These are phyloP conservation scores for Aquilaria malaccensis DNA, from an alignment of 345 rosid genomes.

Conservation along the genomic window DNA sequence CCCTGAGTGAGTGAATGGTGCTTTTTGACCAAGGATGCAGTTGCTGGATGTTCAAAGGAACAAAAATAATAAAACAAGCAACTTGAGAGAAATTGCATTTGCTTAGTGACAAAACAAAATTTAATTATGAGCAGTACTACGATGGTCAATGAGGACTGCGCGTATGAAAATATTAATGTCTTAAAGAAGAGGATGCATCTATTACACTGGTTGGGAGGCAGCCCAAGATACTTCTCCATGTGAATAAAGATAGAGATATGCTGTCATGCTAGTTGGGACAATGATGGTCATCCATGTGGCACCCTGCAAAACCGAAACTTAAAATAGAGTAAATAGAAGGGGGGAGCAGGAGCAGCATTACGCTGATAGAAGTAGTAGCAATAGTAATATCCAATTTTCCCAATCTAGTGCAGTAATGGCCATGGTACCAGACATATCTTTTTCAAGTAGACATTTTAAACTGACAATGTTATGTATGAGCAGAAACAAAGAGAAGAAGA, in stretches of 20 bases:
- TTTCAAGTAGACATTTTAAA: too few relatives aligned
- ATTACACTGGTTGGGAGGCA: constrained; percentile 99
- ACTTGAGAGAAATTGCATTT: too few relatives aligned
- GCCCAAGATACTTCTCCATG: constrained; percentile 93
- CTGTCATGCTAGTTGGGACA: constrained; percentile 91
- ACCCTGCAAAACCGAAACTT: constrained; percentile 44
- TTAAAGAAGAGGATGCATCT: constrained; percentile 65
- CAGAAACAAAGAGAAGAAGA: too few relatives aligned
- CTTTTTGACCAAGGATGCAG: too few relatives aligned
- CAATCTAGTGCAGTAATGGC: too few relatives aligned
- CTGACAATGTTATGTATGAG: too few relatives aligned
- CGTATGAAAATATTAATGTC: neutral
- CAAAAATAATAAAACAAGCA: too few relatives aligned
- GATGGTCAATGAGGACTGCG: neutral
- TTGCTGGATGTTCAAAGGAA: too few relatives aligned
- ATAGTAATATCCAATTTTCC: neutral
- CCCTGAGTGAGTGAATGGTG: too few relatives aligned
- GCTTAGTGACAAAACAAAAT: too few relatives aligned
- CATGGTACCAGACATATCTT: too few relatives aligned
- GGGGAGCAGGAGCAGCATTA: neutral
- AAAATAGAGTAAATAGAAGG: constrained; percentile 1
- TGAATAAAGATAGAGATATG: constrained; percentile 91
- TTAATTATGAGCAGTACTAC: too few relatives aligned
- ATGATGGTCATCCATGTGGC: constrained; percentile 96
- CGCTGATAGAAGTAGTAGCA: neutral